These are phyloP conservation scores for Coniochaeta sp. DNA, from an alignment of 2,329 filamentous ascomycete species.

Conservation along the genomic window DNA sequence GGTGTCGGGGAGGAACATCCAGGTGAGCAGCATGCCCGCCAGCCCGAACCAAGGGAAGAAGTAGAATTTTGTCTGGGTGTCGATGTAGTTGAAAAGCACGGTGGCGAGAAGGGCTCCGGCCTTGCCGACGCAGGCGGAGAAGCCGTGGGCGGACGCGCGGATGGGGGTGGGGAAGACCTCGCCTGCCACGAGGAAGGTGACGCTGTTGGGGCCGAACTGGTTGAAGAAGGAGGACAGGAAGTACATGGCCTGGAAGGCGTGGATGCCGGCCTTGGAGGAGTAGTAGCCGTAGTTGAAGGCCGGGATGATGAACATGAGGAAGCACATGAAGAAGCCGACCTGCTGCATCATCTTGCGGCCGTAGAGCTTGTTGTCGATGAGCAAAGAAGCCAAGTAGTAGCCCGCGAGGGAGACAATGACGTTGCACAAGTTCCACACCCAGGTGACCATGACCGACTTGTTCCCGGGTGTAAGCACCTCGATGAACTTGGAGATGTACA, in stretches of 20 bases:
- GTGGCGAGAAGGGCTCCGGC: constrained; percentile 79
- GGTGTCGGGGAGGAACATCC: constrained; percentile 87
- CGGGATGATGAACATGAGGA: constrained; percentile 87
- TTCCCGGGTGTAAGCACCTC: constrained; percentile 64
- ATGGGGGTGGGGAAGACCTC: constrained; percentile 96
- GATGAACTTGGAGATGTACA: constrained; percentile 92
- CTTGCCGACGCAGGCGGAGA: constrained; percentile 89
- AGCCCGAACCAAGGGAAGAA: constrained; percentile 95
- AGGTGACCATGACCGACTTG: constrained; percentile 72
- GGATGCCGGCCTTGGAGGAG: constrained; percentile 61
- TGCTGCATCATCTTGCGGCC: constrained; percentile 96
- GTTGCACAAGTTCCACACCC: constrained; percentile 92
- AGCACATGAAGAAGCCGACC: constrained; percentile 85
- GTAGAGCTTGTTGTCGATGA: constrained; percentile 95
- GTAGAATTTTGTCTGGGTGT: constrained; percentile 76
- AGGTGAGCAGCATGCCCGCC: constrained; percentile 75
- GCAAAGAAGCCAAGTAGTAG: constrained; percentile 82
- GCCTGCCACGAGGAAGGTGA: constrained; percentile 92
- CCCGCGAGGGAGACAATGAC: constrained; percentile 77
- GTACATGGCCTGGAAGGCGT: constrained; percentile 97
- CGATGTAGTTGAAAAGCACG: constrained; percentile 92
- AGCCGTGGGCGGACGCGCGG: constrained; percentile 87
- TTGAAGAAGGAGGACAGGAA: constrained; percentile 98
- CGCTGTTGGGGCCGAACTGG: constrained; percentile 93
- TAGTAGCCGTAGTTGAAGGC: constrained; percentile 87